These are phyloP conservation scores for Yarrowia sp. DNA, from an alignment of 805 yeast species.

Conservation along the genomic window DNA sequence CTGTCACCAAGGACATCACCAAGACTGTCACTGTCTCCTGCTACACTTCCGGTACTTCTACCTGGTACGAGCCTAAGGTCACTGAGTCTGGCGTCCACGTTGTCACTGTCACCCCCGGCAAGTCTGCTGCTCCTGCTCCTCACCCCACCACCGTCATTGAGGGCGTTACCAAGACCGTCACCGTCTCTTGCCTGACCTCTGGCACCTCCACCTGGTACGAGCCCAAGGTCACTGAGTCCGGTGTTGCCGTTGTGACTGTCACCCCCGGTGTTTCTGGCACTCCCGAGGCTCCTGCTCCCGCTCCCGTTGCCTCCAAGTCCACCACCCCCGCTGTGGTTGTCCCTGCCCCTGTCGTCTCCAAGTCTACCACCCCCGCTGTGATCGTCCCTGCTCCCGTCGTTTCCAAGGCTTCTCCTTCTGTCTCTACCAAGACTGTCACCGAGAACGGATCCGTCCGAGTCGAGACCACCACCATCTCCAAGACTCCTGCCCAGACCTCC, in stretches of 20 bases:
- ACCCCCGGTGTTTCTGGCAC: background rate
- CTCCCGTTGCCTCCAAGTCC: background rate
- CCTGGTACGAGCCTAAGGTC: conserved; percentile 13
- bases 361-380: background rate
- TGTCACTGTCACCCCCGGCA: conserved; percentile 8
- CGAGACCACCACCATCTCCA: background rate
- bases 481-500: background rate
- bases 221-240: conserved; percentile 14
- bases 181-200: background rate
- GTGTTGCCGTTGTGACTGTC: background rate
- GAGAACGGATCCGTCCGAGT: background rate
- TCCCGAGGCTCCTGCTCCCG: background rate
- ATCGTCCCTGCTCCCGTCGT: background rate
- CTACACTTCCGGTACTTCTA: conserved; percentile 1
- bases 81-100: conserved; percentile 1
- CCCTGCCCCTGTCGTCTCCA: background rate
- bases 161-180: conserved; percentile 13
- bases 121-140: background rate
- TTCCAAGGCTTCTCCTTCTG: background rate
- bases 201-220: conserved; percentile 15
- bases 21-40: conserved; percentile 20
- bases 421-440: background rate
- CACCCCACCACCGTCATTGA: background rate
- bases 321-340: background rate
- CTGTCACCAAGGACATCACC: background rate